These are phyloP conservation scores for Pleurostoma richardsiae DNA, from an alignment of 2,329 filamentous ascomycete genomes.

Conservation along the genomic window DNA sequence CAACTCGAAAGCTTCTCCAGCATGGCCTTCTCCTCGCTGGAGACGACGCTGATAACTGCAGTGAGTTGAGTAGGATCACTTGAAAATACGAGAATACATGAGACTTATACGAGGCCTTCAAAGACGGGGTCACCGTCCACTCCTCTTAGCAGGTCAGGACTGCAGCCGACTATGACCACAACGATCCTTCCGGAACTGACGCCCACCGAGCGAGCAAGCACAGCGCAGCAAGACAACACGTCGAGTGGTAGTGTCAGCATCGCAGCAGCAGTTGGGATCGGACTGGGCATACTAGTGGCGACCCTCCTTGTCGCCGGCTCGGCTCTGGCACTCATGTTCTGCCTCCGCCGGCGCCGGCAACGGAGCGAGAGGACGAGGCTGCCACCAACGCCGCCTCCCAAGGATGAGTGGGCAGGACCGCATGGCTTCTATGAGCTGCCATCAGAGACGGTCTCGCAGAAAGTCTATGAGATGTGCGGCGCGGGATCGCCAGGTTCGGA, in stretches of 20 bases:
- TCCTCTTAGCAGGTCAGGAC: too few species aligned
- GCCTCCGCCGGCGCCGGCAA: slow-evolving; percentile 14
- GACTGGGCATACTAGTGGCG: slow-evolving; percentile 14
- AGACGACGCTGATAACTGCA: not conserved
- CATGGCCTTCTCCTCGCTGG: too few species aligned
- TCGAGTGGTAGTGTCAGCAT: slow-evolving; percentile 10
- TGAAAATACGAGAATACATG: not conserved
- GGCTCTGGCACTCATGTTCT: slow-evolving; percentile 11
- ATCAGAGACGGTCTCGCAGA: too few species aligned
- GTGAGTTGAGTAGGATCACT: not conserved
- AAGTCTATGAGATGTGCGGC: too few species aligned
- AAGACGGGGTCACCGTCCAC: not conserved
- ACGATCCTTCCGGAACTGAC: too few species aligned
- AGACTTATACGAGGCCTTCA: not conserved
- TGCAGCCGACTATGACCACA: too few species aligned
- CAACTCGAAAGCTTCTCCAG: not conserved
- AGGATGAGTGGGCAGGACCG: too few species aligned
- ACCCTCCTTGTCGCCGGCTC: slow-evolving; percentile 11
- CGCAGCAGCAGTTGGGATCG: slow-evolving; percentile 16
- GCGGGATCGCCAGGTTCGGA: too few species aligned
- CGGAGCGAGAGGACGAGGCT: slow-evolving; percentile 2
- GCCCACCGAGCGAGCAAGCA: too few species aligned
- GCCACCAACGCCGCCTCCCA: slow-evolving; percentile 2
- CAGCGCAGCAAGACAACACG: not conserved
- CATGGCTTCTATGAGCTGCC: too few species aligned